phyloP scores from a whole-genome alignment of 2,329 filamentous ascomycete genomes.

The Lizonia empirigonia region DNA sequence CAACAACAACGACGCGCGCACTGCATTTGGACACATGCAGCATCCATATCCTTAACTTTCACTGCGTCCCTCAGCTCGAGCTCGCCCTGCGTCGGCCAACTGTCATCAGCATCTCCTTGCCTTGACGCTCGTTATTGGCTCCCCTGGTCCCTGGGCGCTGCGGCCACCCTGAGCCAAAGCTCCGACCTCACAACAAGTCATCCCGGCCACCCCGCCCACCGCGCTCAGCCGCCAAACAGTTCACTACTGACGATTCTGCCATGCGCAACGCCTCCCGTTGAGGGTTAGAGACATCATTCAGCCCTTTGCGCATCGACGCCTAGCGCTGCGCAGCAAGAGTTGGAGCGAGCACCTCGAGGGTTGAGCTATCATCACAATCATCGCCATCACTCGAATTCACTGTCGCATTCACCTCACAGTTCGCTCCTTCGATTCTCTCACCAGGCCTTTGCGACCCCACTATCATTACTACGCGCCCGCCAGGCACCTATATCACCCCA shows the following conservation, averaged over 20 bases:
- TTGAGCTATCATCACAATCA: constrained; percentile 17
- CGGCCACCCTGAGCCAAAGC: constrained; percentile 13
- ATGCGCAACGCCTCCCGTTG: constrained; percentile 17
- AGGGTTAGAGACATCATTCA: constrained; percentile 11
- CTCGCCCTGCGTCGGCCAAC: constrained; percentile 10
- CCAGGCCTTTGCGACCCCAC: constrained; percentile 5
- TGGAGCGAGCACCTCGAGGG: constrained; percentile 22
- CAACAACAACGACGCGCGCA: constrained; percentile 15
- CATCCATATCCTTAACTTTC: constrained; percentile 1
- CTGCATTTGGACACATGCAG: constrained; percentile 10
- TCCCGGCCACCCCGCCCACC: constrained; percentile 19
- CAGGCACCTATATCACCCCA: background rate
- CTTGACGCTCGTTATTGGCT: constrained; percentile 12
- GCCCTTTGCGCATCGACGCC: constrained; percentile 17
- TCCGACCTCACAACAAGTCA: constrained; percentile 22
- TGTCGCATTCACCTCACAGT: constrained; percentile 18
- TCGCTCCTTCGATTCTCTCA: constrained; percentile 9
- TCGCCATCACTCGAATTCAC: constrained; percentile 23
- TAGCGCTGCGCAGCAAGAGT: constrained; percentile 18
- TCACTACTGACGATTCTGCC: constrained; percentile 4
- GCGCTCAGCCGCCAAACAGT: constrained; percentile 9
- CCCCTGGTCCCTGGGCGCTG: constrained; percentile 10
- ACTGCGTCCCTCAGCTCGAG: constrained; percentile 8
- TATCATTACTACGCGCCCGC: background rate
- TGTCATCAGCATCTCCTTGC: background rate